Conservation (phyloP, 2,329 filamentous ascomycete genomes). For the Xylaria digitata region DNA sequence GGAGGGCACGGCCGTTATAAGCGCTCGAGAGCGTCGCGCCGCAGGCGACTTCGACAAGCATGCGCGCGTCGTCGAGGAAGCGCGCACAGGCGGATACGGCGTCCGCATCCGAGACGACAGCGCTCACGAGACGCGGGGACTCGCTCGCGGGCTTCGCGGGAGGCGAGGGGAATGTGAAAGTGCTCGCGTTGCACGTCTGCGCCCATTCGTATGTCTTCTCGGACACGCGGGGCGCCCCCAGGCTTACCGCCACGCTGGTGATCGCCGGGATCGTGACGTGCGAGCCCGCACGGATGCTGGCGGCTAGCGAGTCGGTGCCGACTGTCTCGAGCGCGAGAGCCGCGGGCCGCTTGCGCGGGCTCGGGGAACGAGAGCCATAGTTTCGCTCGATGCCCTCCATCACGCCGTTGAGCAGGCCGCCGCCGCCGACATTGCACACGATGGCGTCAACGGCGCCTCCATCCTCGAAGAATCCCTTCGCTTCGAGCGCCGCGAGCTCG, state of each 20-base stretch:
- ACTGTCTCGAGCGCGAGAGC: conserved; percentile 81
- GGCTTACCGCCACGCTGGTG: conserved; percentile 78
- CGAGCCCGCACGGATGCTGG: conserved; percentile 66
- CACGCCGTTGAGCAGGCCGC: conserved; percentile 81
- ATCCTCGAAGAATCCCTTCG: conserved; percentile 51
- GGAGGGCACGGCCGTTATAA: conserved; percentile 66
- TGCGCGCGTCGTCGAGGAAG: conserved; percentile 83
- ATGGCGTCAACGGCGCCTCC: conserved; percentile 69
- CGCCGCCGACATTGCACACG: conserved; percentile 83
- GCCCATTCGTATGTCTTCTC: conserved; percentile 74
- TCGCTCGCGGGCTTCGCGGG: not conserved
- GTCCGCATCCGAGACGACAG: conserved; percentile 78
- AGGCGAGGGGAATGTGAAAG: conserved; percentile 2
- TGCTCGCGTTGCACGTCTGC: conserved; percentile 42
- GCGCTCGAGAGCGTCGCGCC: conserved; percentile 80
- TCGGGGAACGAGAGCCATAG: conserved; percentile 15
- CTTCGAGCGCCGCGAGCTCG: conserved; percentile 56
- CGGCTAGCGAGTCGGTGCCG: conserved; percentile 76
- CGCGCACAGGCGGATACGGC: conserved; percentile 81
- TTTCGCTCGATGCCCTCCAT: conserved; percentile 72
- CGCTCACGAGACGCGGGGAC: conserved; percentile 59
- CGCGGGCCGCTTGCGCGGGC: conserved; percentile 49
- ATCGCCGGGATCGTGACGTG: conserved; percentile 76
- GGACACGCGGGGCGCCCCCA: conserved; percentile 80
- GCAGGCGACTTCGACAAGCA: conserved; percentile 87